Evolutionary conservation across 2,329 filamentous ascomycete genomes (phyloP), one percentile per base, ranked within the genome.

Genomic region (Epichloe scottii): DNA sequence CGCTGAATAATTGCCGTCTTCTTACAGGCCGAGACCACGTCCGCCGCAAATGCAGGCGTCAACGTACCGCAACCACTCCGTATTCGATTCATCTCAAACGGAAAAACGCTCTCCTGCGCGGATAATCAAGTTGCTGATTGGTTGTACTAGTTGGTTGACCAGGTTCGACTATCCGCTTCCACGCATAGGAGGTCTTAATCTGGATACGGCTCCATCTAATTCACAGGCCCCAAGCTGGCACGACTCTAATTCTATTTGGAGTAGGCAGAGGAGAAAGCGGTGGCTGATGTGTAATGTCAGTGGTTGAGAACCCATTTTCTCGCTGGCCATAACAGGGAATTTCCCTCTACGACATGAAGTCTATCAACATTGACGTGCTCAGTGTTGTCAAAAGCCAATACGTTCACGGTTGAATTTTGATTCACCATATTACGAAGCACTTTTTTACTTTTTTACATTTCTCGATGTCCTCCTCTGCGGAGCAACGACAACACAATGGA

Each of bases 1-100:
- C 55, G 64, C 64, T 66, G 64, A 66, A 62, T 66, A 67, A 67
- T 67, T 63, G 48, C 59, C 58, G 48, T 43, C 58, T 59, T 61
- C 59, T 66, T 57, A 67, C 59, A 67, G 65, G 65, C 54, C 41
- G 43, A 37, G 4, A 14, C 49, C 44, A 44, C 15, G 23, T 45
- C 43, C 11, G 41, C 45, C 46, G 42, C 48, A 43, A 46, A 47
- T 52, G 50, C 46, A 46, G 12, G 48, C 48, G 33, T 46, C 15
- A 33, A 49, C 26, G 15, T 37, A 50, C 26, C 42, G 39, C 38
- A 39, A 49, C 49, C n/a, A n/a, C n/a, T n/a, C n/a, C n/a, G n/a
- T n/a, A 6, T 40, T 49, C 23, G 41, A n/a, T 26, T 41, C 49
- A 49, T 51, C 34, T 46, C 8, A 17, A 12, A 46, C 26, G 26